A percentile compares a stretch with the other conserved stretches of the same genome.
These are phyloP conservation scores for Didymella arachidicola DNA, from an alignment of 2,329 filamentous ascomycete genomes.

Conservation along the genomic window DNA sequence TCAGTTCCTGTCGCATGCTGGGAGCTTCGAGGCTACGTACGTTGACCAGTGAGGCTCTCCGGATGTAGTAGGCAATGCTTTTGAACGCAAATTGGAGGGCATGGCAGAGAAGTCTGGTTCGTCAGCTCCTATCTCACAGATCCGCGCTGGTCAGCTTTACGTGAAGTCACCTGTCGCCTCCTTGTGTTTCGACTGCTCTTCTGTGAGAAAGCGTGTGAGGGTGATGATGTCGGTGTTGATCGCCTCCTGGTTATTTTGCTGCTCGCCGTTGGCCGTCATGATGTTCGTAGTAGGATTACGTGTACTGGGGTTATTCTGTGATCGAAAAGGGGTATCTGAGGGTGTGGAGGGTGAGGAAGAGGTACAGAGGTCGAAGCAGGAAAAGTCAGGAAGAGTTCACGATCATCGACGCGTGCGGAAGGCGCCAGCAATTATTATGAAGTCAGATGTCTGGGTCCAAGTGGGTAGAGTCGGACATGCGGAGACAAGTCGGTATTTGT, in stretches of 20 bases:
- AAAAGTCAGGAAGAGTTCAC: slow-evolving; percentile 17
- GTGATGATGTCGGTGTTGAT: slow-evolving; percentile 97
- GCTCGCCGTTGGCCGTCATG: slow-evolving; percentile 52
- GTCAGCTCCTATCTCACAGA: not conserved
- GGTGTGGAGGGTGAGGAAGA: slow-evolving; percentile 9
- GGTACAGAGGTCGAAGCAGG: slow-evolving; percentile 13
- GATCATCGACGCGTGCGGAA: slow-evolving; percentile 28
- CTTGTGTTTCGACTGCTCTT: slow-evolving; percentile 91
- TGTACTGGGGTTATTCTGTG: not conserved
- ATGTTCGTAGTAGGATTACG: slow-evolving; percentile 3
- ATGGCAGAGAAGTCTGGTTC: slow-evolving; percentile 86
- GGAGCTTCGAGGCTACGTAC: slow-evolving; percentile 34
- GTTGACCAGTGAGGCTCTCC: slow-evolving; percentile 92
- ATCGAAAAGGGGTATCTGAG: slow-evolving; percentile 8
- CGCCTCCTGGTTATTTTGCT: slow-evolving; percentile 68
- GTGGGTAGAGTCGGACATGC: slow-evolving; percentile 51
- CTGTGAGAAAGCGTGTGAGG: slow-evolving; percentile 91
- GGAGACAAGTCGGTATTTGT: slow-evolving; percentile 47
- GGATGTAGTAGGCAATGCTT: slow-evolving; percentile 99
- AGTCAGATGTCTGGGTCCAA: slow-evolving; percentile 42
- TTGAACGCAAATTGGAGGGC: slow-evolving; percentile 99
- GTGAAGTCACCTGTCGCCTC: slow-evolving; percentile 99
- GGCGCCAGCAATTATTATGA: slow-evolving; percentile 35
- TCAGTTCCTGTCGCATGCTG: slow-evolving; percentile 22
- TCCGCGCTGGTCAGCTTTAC: slow-evolving; percentile 56